Percentiles rank a stretch among this genome's conserved stretches.
Conservation (phyloP, 352 stramenopile genomes). For the Globisporangium polare region DNA sequence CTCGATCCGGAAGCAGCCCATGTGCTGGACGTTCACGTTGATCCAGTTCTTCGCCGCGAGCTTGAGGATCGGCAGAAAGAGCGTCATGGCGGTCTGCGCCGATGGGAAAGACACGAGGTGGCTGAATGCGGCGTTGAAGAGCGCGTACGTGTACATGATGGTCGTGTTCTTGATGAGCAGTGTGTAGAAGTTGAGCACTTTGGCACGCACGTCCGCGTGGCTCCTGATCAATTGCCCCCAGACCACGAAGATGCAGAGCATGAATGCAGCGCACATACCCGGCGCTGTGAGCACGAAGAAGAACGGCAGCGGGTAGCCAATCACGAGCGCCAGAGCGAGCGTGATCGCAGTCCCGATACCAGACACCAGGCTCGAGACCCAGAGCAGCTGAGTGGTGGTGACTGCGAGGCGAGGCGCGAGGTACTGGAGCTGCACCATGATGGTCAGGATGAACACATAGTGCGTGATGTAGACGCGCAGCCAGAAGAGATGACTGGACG, state of each 20-base stretch:
- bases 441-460: neutral
- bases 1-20: constrained; percentile 9
- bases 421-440: neutral
- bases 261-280: neutral
- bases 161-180: constrained; percentile 11
- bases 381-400: constrained; percentile 2
- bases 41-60: constrained; percentile 3
- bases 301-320: constrained; percentile 40
- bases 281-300: constrained; percentile 9
- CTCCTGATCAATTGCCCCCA: neutral
- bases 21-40: neutral
- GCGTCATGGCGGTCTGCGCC: neutral
- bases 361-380: constrained; percentile 7
- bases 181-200: constrained; percentile 6
- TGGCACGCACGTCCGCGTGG: neutral
- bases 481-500: constrained; percentile 7
- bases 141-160: constrained; percentile 22
- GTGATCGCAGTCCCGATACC: neutral
- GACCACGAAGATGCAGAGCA: neutral
- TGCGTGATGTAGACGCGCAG: constrained; percentile 4
- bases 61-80: neutral
- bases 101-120: neutral
- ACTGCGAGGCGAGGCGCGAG: constrained; percentile 10
- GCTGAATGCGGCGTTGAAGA: constrained; percentile 28
- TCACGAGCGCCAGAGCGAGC: neutral